These are phyloP conservation scores for Calonectria naviculata DNA, from an alignment of 2,329 filamentous ascomycete species.

Conservation along the genomic window DNA sequence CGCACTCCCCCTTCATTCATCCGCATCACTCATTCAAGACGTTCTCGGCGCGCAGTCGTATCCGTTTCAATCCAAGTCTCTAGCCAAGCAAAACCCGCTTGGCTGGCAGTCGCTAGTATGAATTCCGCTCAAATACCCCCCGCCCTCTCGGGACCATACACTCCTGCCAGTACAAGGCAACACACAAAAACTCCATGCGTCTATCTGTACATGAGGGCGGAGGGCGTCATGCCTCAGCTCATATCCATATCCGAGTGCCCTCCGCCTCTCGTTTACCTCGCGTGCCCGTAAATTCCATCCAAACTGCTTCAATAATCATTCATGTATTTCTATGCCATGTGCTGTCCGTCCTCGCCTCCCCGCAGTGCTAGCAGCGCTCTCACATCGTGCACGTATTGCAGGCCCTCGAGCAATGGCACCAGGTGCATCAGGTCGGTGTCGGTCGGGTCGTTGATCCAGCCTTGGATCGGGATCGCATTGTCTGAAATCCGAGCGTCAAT, in stretches of 20 bases:
- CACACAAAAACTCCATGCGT: slow-evolving; percentile 25
- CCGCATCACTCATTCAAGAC: not conserved
- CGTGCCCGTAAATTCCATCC: slow-evolving; percentile 21
- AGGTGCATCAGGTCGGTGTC: slow-evolving; percentile 95
- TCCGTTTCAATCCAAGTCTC: not conserved
- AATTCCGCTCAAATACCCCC: slow-evolving; percentile 26
- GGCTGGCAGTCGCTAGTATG: slow-evolving; percentile 24
- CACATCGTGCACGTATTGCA: slow-evolving; percentile 98
- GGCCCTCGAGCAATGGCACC: slow-evolving; percentile 89
- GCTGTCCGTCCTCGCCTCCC: slow-evolving; percentile 82
- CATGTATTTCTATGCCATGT: slow-evolving; percentile 53
- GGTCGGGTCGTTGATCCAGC: slow-evolving; percentile 98
- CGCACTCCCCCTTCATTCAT: not conserved
- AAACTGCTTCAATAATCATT: slow-evolving; percentile 25
- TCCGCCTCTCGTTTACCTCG: slow-evolving; percentile 25
- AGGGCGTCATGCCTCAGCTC: slow-evolving; percentile 7
- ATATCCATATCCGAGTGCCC: slow-evolving; percentile 22
- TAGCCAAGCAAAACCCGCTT: slow-evolving; percentile 20
- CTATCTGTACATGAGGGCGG: slow-evolving; percentile 33
- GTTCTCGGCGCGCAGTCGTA: not conserved
- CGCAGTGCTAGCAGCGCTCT: slow-evolving; percentile 88
- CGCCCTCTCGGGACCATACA: slow-evolving; percentile 22
- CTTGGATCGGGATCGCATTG: slow-evolving; percentile 98
- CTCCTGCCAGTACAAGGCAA: slow-evolving; percentile 22
- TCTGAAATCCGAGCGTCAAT: slow-evolving; percentile 64